These are phyloP conservation scores for Oryza coarctata DNA, from an alignment of 176 grass and related monocot species.

Conservation along the genomic window DNA sequence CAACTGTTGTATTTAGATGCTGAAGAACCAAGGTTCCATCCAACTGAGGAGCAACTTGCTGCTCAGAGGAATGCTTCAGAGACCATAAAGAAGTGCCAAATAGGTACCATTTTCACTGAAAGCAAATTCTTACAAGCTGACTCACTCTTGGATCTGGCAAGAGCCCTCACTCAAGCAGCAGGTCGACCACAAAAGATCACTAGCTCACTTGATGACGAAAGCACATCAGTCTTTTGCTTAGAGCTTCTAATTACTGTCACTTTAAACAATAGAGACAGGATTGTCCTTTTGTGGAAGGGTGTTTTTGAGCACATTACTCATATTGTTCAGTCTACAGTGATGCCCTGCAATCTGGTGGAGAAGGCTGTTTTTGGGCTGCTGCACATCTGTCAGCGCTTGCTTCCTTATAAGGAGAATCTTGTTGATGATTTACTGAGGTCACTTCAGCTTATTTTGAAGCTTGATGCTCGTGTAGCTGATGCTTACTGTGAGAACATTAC, in stretches of 20 bases:
- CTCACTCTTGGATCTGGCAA: slow-evolving; percentile 72
- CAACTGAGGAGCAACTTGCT: slow-evolving; percentile 84
- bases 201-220: slow-evolving; percentile 79
- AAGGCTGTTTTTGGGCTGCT: slow-evolving; percentile 95
- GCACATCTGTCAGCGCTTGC: slow-evolving; percentile 85
- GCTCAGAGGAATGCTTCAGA: slow-evolving; percentile 72
- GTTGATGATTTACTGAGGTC: slow-evolving; percentile 88
- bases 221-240: slow-evolving; percentile 83
- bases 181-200: slow-evolving; percentile 76
- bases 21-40: slow-evolving; percentile 78
- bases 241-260: slow-evolving; percentile 90
- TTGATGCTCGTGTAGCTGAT: slow-evolving; percentile 99
- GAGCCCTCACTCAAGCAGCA: slow-evolving; percentile 70
- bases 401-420: slow-evolving; percentile 96
- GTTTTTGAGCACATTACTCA: slow-evolving; percentile 94
- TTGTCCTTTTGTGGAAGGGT: slow-evolving; percentile 84
- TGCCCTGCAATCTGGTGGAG: slow-evolving; percentile 96
- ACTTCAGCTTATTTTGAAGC: slow-evolving; percentile 86
- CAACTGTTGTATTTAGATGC: slow-evolving; percentile 77
- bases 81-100: slow-evolving; percentile 81
- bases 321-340: slow-evolving; percentile 90
- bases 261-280: slow-evolving; percentile 96
- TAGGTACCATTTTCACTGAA: slow-evolving; percentile 83
- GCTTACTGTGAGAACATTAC: slow-evolving; percentile 98
- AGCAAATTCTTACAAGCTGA: slow-evolving; percentile 97